phyloP scores from a whole-genome alignment of 805 yeast species.

The Starmerella sirachaensis region DNA sequence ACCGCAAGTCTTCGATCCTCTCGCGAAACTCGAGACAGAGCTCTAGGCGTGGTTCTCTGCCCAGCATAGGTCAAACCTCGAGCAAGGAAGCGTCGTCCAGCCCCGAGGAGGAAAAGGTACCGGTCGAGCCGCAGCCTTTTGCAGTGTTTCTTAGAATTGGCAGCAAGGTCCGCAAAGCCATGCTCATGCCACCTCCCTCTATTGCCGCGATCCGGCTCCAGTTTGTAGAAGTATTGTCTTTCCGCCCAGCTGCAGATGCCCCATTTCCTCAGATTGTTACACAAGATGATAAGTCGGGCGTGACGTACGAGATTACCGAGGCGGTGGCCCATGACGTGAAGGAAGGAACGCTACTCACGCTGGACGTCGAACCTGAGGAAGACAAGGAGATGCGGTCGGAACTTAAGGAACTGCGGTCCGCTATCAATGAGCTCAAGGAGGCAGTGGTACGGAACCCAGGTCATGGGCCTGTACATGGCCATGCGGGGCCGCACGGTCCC shows the following conservation, averaged over 20 bases:
- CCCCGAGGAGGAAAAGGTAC: slow-evolving; percentile 4
- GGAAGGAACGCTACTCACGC: slow-evolving; percentile 47
- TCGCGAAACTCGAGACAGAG: not conserved
- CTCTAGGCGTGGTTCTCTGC: too few relatives aligned
- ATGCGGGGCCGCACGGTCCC: not conserved
- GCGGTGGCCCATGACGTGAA: slow-evolving; percentile 43
- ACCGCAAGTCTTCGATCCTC: slow-evolving; percentile 32
- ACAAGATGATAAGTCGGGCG: slow-evolving; percentile 44
- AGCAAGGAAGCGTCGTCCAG: not conserved
- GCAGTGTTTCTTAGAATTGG: slow-evolving; percentile 30
- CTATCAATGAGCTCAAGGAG: slow-evolving; percentile 25
- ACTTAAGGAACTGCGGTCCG: slow-evolving; percentile 11
- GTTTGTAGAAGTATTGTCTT: slow-evolving; percentile 80
- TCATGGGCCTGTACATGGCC: too few relatives aligned
- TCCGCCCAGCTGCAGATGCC: slow-evolving; percentile 52
- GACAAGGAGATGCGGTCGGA: slow-evolving; percentile 24
- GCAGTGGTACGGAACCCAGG: too few relatives aligned
- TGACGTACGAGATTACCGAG: slow-evolving; percentile 76
- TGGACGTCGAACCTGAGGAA: slow-evolving; percentile 39
- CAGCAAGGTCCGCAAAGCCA: slow-evolving; percentile 18
- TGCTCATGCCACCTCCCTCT: slow-evolving; percentile 17
- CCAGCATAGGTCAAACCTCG: not conserved
- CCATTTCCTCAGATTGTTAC: slow-evolving; percentile 71
- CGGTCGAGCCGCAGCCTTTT: too few relatives aligned
- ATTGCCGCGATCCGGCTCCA: slow-evolving; percentile 37